phyloP scores from a whole-genome alignment of 352 stramenopile species.

The Pythium brachiatum region DNA sequence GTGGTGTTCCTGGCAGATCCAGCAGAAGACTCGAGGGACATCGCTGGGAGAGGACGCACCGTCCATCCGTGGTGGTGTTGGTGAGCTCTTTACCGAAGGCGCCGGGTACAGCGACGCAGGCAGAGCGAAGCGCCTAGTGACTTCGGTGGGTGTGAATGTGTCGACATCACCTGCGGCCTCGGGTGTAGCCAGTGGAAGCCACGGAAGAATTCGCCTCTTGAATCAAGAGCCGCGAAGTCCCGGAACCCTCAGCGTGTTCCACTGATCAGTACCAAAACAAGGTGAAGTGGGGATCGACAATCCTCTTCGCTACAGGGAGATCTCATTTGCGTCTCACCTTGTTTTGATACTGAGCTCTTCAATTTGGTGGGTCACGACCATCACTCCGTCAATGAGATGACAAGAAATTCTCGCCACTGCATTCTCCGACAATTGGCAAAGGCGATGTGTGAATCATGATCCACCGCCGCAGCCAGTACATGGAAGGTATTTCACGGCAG shows the following conservation, averaged over 20 bases:
- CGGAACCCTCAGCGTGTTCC: not conserved
- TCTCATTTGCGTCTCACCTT: not conserved
- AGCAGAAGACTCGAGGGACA: not conserved
- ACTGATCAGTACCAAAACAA: not conserved
- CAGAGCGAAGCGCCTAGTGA: not conserved
- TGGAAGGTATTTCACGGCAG: too few relatives aligned
- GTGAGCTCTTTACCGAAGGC: too few relatives aligned
- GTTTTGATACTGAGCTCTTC: not conserved
- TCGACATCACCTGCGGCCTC: not conserved
- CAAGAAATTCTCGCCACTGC: too few relatives aligned
- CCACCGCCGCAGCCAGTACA: too few relatives aligned
- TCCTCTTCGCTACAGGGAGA: too few relatives aligned
- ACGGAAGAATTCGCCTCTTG: not conserved
- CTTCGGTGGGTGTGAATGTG: too few relatives aligned
- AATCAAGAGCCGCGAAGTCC: not conserved
- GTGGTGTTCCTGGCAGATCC: not conserved
- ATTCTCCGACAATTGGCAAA: too few relatives aligned
- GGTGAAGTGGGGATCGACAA: not conserved
- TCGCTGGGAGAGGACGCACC: too few relatives aligned
- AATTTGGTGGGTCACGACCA: too few relatives aligned
- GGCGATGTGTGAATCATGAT: too few relatives aligned
- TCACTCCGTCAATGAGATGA: too few relatives aligned
- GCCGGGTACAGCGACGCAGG: too few relatives aligned
- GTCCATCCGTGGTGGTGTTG: not conserved
- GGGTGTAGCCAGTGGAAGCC: not conserved